phyloP scores from a whole-genome alignment of 2,329 filamentous ascomycete species.

The Graphilbum fragrans region DNA sequence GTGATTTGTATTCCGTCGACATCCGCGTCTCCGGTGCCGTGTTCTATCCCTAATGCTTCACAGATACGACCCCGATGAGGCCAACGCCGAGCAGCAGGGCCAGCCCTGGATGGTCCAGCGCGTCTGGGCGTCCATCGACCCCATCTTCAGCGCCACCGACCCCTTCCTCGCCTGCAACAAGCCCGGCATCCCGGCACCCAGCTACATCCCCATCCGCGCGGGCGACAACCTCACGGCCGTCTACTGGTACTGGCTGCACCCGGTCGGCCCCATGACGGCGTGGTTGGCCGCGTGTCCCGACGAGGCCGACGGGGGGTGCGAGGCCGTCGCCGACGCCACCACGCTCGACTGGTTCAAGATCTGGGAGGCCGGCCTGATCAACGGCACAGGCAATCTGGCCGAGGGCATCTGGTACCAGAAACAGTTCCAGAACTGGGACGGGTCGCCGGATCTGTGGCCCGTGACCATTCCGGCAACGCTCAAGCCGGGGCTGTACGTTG shows the following conservation, averaged over 20 bases:
- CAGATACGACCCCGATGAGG: conserved; percentile 22
- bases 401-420: conserved; percentile 26
- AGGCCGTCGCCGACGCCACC: conserved; percentile 18
- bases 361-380: conserved; percentile 24
- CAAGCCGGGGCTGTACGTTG: conserved; percentile 33
- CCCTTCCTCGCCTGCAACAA: conserved; percentile 23
- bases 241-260: conserved; percentile 29
- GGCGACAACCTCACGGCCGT: conserved; percentile 24
- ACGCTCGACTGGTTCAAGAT: conserved; percentile 27
- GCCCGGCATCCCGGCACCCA: conserved; percentile 20
- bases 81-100: conserved; percentile 18
- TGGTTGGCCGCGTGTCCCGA: conserved; percentile 22
- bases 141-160: conserved; percentile 21
- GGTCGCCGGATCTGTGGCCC: conserved; percentile 27
- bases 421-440: conserved; percentile 25
- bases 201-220: conserved; percentile 23
- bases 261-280: conserved; percentile 25
- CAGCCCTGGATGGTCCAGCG: conserved; percentile 26
- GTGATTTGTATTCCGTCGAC: not conserved
- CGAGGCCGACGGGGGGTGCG: conserved; percentile 14
- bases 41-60: not conserved
- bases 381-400: conserved; percentile 17
- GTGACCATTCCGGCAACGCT: conserved; percentile 31
- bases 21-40: not conserved
- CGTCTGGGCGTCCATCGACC: conserved; percentile 24